Conservation (phyloP, 2,329 filamentous ascomycete species). For the Basipetospora chlamydospora region DNA sequence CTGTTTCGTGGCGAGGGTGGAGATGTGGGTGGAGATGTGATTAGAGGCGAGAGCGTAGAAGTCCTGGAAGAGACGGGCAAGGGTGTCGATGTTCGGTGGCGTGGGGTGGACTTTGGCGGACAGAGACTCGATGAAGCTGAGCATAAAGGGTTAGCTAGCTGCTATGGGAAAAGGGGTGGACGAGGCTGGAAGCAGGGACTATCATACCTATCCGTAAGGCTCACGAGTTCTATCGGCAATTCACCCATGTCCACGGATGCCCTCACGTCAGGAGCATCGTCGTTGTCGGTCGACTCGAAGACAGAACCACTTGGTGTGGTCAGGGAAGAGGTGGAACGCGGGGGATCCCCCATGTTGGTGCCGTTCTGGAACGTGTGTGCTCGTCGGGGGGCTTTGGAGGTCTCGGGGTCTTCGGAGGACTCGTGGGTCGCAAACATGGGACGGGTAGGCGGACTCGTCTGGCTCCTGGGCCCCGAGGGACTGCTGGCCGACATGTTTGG, state of each 20-base stretch:
- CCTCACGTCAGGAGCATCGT: conserved; percentile 33
- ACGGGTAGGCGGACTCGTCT: neutral
- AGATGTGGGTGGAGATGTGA: too few relatives aligned
- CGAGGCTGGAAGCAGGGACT: conserved; percentile 1
- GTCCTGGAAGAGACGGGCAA: conserved; percentile 83
- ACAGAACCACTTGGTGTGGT: conserved; percentile 2
- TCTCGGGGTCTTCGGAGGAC: neutral
- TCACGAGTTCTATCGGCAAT: conserved; percentile 84
- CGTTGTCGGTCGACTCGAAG: conserved; percentile 16
- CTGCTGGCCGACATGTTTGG: neutral
- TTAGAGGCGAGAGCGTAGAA: conserved; percentile 74
- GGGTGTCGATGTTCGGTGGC: conserved; percentile 67
- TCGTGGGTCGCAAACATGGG: neutral
- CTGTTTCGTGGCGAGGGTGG: conserved; percentile 59
- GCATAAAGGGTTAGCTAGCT: conserved; percentile 11
- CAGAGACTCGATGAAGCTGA: conserved; percentile 79
- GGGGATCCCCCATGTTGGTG: neutral
- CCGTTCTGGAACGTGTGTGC: conserved; percentile 2
- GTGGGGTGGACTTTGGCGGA: conserved; percentile 74
- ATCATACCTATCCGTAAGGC: conserved; percentile 67
- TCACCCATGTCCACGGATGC: conserved; percentile 66
- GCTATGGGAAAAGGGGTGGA: neutral
- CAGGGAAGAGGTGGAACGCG: neutral
- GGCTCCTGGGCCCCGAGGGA: neutral
- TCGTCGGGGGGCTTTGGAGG: neutral